Evolutionary conservation across 768 basidiomycete genomes (phyloP).

Genomic region (Amyloporia xantha): DNA sequence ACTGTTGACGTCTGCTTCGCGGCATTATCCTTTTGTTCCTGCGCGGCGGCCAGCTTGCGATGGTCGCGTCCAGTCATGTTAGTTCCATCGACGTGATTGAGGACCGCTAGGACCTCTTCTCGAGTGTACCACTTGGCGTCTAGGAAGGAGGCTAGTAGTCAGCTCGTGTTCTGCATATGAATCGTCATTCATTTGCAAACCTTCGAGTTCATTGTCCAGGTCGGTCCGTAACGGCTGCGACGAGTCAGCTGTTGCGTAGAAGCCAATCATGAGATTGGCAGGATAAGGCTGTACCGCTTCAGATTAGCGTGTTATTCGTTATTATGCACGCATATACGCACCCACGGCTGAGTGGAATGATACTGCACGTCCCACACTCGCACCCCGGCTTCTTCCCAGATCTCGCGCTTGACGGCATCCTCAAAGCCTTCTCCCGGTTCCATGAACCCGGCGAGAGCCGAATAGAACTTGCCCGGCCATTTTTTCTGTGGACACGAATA

Average conservation of each 20-base stretch:
- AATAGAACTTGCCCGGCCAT: conserved; percentile 63
- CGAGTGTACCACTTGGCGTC: conserved; percentile 89
- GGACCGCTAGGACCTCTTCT: conserved; percentile 59
- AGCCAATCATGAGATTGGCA: conserved; percentile 86
- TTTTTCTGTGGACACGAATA: conserved; percentile 39
- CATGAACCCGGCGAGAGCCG: conserved; percentile 88
- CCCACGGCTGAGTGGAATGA: conserved; percentile 87
- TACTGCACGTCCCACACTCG: conserved; percentile 77
- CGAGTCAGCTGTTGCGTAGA: conserved; percentile 73
- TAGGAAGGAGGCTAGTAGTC: conserved; percentile 21
- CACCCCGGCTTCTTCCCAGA: conserved; percentile 97
- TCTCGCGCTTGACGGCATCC: conserved; percentile 86
- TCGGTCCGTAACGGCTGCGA: conserved; percentile 72
- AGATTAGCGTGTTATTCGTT: too few species aligned
- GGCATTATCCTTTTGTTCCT: not conserved
- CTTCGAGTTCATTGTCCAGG: conserved; percentile 91
- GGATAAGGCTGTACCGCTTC: conserved; percentile 92
- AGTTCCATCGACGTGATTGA: conserved; percentile 51
- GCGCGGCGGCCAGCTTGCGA: conserved; percentile 36
- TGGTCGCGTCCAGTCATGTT: conserved; percentile 42
- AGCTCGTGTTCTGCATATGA: not conserved
- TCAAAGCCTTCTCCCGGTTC: conserved; percentile 95
- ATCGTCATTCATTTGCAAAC: conserved; percentile 37
- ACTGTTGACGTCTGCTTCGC: not conserved
- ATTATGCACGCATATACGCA: conserved; percentile 24